These are phyloP conservation scores for Sphaerulina vaccinii DNA, from an alignment of 2,329 filamentous ascomycete species.

Conservation along the genomic window DNA sequence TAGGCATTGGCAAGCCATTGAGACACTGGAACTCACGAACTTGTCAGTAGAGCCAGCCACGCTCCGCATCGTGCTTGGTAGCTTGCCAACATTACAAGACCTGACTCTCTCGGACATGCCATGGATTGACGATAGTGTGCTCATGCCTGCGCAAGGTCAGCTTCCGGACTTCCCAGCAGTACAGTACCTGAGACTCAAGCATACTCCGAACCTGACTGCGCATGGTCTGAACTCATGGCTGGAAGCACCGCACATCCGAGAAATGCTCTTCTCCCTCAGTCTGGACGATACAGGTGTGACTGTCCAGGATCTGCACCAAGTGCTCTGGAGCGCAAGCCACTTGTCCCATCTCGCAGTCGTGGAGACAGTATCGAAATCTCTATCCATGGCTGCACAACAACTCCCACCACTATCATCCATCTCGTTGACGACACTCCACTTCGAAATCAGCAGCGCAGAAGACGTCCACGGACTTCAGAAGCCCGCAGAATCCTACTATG, in stretches of 20 bases:
- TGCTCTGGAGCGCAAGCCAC: conserved; percentile 58
- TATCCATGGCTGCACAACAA: conserved; percentile 51
- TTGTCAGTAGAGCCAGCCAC: conserved; percentile 69
- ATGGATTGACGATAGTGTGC: conserved; percentile 74
- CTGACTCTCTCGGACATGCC: conserved; percentile 70
- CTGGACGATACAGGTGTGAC: conserved; percentile 71
- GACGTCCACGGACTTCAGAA: conserved; percentile 58
- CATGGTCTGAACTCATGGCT: conserved; percentile 70
- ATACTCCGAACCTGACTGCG: conserved; percentile 69
- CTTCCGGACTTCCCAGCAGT: conserved; percentile 73
- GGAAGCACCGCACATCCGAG: conserved; percentile 57
- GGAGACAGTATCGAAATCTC: conserved; percentile 56
- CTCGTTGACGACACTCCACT: conserved; percentile 72
- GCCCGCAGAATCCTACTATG: conserved; percentile 67
- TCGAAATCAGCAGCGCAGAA: conserved; percentile 69
- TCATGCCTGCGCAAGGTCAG: conserved; percentile 60
- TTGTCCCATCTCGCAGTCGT: conserved; percentile 60
- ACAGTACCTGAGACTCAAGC: conserved; percentile 69
- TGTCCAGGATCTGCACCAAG: conserved; percentile 58
- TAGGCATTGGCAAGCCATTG: conserved; percentile 67
- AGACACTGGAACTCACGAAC: conserved; percentile 68
- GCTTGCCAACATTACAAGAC: conserved; percentile 66
- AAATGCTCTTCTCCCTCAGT: conserved; percentile 65
- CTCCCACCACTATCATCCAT: conserved; percentile 66
- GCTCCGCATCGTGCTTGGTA: conserved; percentile 68